Percentiles rank a stretch among this genome's conserved stretches.
These are phyloP conservation scores for Jasminum sambac DNA, from an alignment of 257 asterid genomes.

Conservation along the genomic window DNA sequence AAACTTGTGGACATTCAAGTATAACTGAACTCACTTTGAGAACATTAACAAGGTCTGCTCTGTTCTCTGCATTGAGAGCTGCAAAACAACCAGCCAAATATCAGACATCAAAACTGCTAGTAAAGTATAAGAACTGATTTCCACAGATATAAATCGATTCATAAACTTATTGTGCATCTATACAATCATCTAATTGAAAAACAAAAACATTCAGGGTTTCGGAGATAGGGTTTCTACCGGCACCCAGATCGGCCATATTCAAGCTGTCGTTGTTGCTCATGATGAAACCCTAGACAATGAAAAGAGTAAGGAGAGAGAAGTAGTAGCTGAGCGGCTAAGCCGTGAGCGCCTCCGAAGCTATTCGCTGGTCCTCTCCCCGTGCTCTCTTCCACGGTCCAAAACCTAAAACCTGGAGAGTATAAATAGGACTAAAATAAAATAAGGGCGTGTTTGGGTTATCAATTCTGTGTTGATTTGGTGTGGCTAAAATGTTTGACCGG, in stretches of 20 bases:
- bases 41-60: conserved; percentile 72
- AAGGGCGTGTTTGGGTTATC: conserved; percentile 28
- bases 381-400: neutral
- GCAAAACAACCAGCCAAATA: conserved; percentile 18
- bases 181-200: neutral
- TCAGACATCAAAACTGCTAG: conserved; percentile 5
- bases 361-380: neutral
- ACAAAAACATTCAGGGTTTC: neutral
- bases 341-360: neutral
- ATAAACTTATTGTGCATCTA: neutral
- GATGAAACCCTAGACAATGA: conserved; percentile 26
- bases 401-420: conserved; percentile 6
- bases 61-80: conserved; percentile 67
- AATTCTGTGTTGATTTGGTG: neutral
- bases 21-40: conserved; percentile 51
- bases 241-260: conserved; percentile 46
- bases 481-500: too few relatives aligned
- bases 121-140: neutral
- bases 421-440: conserved; percentile 13
- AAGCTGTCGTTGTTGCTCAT: conserved; percentile 46
- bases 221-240: conserved; percentile 24
- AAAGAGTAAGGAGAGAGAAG: neutral
- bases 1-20: neutral
- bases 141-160: neutral
- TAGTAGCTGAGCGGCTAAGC: neutral